These are phyloP conservation scores for Penicillium silybi DNA, from an alignment of 495 filamentous ascomycete species.

Conservation along the genomic window DNA sequence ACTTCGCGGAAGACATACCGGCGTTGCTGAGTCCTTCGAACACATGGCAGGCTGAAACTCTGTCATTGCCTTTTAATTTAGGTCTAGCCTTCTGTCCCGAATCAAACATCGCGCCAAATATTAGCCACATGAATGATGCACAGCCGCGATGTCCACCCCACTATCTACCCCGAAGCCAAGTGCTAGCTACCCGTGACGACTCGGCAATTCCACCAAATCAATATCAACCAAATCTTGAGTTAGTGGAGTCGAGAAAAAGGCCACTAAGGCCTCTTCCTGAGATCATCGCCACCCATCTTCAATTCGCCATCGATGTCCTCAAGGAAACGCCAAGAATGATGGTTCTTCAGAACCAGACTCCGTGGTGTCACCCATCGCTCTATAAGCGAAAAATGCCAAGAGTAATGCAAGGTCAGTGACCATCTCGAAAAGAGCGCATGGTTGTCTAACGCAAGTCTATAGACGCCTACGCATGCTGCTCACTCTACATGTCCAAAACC, in stretches of 20 bases:
- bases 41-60: not conserved
- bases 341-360: constrained; percentile 44
- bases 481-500: constrained; percentile 47
- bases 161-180: not conserved
- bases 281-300: constrained; percentile 32
- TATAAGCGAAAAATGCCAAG: constrained; percentile 45
- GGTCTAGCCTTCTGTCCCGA: not conserved
- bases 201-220: not conserved
- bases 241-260: constrained; percentile 6
- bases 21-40: not conserved
- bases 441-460: too few relatives aligned
- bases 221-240: not conserved
- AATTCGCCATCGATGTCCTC: constrained; percentile 42
- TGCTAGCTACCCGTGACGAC: not conserved
- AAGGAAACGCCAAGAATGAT: constrained; percentile 41
- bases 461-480: constrained; percentile 49
- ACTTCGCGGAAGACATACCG: not conserved
- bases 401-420: constrained; percentile 41
- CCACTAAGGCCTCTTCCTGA: constrained; percentile 9
- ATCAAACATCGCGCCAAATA: not conserved
- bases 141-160: not conserved
- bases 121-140: not conserved
- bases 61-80: not conserved
- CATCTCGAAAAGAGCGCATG: too few relatives aligned
- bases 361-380: constrained; percentile 46